Conservation (phyloP, 78 protist species). For the Dictyostelium purpureum region DNA sequence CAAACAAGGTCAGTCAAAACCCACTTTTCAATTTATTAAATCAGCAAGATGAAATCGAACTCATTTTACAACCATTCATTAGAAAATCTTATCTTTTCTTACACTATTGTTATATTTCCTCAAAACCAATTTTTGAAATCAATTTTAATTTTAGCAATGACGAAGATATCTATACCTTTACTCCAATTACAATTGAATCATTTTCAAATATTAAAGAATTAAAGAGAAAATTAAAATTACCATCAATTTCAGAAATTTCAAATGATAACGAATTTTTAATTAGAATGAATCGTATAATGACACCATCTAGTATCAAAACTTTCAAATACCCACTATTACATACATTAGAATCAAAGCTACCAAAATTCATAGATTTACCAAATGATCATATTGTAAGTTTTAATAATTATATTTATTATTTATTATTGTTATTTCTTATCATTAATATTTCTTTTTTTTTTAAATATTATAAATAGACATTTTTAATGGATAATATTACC, state of each 20-base stretch:
- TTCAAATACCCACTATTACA: background rate
- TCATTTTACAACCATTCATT: slow-evolving; percentile 1
- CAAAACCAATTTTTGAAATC: background rate
- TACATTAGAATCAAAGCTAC: background rate
- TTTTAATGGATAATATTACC: slow-evolving; percentile 30
- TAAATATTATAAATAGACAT: background rate
- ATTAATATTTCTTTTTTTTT: background rate
- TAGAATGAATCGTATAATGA: background rate
- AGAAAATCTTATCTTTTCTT: slow-evolving; percentile 30
- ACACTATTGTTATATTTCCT: slow-evolving; percentile 2
- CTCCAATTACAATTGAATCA: background rate
- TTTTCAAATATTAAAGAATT: slow-evolving; percentile 11
- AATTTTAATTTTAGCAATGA: background rate
- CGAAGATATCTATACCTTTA: background rate
- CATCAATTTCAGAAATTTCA: background rate
- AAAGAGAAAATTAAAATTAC: background rate
- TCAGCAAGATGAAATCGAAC: background rate
- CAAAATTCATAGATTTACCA: slow-evolving; percentile 52
- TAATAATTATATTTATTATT: background rate
- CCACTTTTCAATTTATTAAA: background rate
- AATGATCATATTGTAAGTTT: slow-evolving; percentile 46
- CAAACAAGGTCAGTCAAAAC: background rate
- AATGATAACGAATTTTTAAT: background rate
- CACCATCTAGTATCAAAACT: background rate
- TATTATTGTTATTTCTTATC: background rate